phyloP scores from a whole-genome alignment of 140 eudicot genomes.

The Flaveria floridana region DNA sequence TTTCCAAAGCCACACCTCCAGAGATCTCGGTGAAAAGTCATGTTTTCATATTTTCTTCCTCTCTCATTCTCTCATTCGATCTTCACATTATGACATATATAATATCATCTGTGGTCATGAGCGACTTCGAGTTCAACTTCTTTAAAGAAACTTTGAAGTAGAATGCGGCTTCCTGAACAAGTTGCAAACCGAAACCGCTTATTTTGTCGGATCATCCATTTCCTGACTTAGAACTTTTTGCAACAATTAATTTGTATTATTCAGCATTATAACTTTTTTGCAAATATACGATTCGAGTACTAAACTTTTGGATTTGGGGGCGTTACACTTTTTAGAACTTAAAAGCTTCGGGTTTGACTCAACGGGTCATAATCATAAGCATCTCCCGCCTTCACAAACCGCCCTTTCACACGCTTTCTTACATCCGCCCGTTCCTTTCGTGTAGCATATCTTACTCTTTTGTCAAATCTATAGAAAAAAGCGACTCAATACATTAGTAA shows the following conservation, averaged over 20 bases:
- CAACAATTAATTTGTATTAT: slow-evolving; percentile 8
- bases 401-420: slow-evolving; percentile 91
- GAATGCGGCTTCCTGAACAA: too few species aligned
- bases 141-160: too few species aligned
- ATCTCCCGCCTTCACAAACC: slow-evolving; percentile 92
- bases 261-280: slow-evolving; percentile 7
- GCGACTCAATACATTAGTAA: neutral
- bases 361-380: slow-evolving; percentile 83
- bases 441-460: slow-evolving; percentile 84
- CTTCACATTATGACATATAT: too few species aligned
- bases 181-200: neutral
- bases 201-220: neutral
- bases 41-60: too few species aligned
- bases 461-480: slow-evolving; percentile 59
- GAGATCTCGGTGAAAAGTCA: too few species aligned
- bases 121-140: too few species aligned
- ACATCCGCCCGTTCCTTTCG: slow-evolving; percentile 95
- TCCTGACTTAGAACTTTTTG: neutral
- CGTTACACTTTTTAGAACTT: slow-evolving; percentile 21
- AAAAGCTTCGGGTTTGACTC: slow-evolving; percentile 69
- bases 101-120: too few species aligned
- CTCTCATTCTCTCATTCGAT: too few species aligned
- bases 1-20: too few species aligned
- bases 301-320: neutral
- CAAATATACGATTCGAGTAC: neutral